These are phyloP conservation scores for Candida cerambycidarum DNA, from an alignment of 805 yeast species.

Conservation along the genomic window DNA sequence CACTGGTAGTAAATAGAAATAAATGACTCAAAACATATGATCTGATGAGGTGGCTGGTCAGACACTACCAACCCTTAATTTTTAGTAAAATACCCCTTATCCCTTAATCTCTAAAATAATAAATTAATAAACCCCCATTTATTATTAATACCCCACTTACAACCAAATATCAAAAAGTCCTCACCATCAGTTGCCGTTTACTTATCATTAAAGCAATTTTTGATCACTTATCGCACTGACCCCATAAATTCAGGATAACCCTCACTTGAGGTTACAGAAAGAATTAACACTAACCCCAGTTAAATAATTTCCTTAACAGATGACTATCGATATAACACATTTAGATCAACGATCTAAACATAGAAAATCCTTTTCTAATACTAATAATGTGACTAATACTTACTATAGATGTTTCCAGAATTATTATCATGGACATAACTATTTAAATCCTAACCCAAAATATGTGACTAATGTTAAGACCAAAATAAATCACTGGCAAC, in stretches of 20 bases:
- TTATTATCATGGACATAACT: conserved; percentile 40
- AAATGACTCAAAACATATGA: background rate
- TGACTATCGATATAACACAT: conserved; percentile 14
- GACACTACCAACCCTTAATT: background rate
- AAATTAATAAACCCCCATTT: background rate
- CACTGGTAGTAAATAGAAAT: background rate
- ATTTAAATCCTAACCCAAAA: conserved; percentile 35
- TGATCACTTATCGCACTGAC: conserved; percentile 8
- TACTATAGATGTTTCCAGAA: conserved; percentile 38
- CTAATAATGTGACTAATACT: conserved; percentile 2
- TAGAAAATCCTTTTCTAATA: conserved; percentile 5
- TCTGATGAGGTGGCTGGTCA: conserved; percentile 1
- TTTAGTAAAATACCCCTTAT: too few species aligned
- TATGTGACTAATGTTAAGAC: conserved; percentile 33
- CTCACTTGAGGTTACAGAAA: background rate
- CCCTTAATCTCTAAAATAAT: too few species aligned
- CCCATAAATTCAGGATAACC: background rate
- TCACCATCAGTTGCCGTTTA: background rate
- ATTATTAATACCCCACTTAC: too few species aligned
- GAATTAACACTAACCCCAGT: conserved; percentile 3
- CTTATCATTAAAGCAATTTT: background rate
- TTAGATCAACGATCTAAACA: background rate
- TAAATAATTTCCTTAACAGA: too few species aligned
- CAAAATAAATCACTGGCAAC: conserved; percentile 68
- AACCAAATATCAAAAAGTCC: background rate